Evolutionary conservation across 2,329 filamentous ascomycete species (phyloP).

Genomic region (Epichloe hybrida): DNA sequence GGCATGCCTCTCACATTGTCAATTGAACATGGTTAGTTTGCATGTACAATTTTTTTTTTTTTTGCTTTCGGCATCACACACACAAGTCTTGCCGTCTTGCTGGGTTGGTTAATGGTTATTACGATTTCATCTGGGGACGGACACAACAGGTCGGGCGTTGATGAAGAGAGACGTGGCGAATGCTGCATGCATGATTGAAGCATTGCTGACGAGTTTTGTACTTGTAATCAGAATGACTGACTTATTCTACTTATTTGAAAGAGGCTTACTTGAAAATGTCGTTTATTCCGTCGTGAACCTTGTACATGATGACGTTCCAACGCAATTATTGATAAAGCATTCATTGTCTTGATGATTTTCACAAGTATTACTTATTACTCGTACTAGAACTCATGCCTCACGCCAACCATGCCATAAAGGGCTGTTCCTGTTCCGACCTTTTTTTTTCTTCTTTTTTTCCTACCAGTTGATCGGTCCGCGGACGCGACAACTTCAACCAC

Average conservation of each 20-base stretch:
- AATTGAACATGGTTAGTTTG: background rate
- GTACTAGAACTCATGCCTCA: no score
- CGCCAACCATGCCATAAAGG: no score
- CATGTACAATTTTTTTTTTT: background rate
- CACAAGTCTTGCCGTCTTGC: background rate
- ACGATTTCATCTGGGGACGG: background rate
- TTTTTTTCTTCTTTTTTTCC: no score
- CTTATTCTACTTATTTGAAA: background rate
- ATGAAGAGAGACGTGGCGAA: background rate
- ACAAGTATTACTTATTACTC: no score
- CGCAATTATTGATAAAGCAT: no score
- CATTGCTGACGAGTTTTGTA: slow-evolving; percentile 1
- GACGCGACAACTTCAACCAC: background rate
- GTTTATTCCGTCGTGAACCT: background rate
- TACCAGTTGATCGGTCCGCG: no score
- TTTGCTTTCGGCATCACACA: background rate
- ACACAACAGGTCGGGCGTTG: background rate
- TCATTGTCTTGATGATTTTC: no score
- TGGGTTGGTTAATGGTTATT: background rate
- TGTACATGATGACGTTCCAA: background rate
- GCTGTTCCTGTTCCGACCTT: no score
- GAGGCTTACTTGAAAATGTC: background rate
- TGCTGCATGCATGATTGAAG: background rate
- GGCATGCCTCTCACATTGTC: background rate
- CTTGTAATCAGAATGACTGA: background rate